Evolutionary conservation across 2,329 filamentous ascomycete genomes (phyloP), one percentile per base, ranked within the genome.

Genomic region (Biscogniauxia marginata): DNA sequence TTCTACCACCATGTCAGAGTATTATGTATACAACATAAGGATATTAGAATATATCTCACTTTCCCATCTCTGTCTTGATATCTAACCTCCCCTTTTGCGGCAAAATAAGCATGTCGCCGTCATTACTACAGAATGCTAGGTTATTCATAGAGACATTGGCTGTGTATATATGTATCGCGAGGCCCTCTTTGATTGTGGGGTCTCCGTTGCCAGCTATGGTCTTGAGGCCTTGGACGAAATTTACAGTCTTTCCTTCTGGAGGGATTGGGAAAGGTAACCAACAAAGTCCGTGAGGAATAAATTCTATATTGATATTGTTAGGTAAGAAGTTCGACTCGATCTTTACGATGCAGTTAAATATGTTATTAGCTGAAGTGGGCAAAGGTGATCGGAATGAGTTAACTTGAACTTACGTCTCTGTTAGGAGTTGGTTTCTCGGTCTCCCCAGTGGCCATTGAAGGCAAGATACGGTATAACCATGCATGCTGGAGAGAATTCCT

Each of bases 101-200:
- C 3, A 87, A 77, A 48, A 89, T 83, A 44, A 88, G 74, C 63
- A 86, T 80, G 65, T 89, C 86, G 4, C 86, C 86, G 59, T 89
- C 86, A 13, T 83, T 80, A 63, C 79, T 81, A 62, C 73, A 75
- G 59, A 79, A 80, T 0, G 78, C 76, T 34, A 74, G 69, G 4
- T 71, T 68, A 3, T 69, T 66, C 79, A 82, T 82, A 49, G 68
- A 74, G 1, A 67, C 65, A 59, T 79, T 80, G 61, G 77, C 73
- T 58, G 73, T 71, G 63, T 80, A 82, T 30, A 80, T 71, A 61
- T 81, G 78, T 1, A 78, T 68, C 3, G 79, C 79, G 20, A 81
- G 66, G 6, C 79, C 79, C 54, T 81, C 77, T 53, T 73, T 70
- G 23, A 78, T 70, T n/a, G 76, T 81, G 4, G 79, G 75, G 45